Evolutionary conservation across 2,329 filamentous ascomycete species (phyloP), one percentile per base, ranked within the genome.

Genomic region (Fonsecaea erecta): DNA sequence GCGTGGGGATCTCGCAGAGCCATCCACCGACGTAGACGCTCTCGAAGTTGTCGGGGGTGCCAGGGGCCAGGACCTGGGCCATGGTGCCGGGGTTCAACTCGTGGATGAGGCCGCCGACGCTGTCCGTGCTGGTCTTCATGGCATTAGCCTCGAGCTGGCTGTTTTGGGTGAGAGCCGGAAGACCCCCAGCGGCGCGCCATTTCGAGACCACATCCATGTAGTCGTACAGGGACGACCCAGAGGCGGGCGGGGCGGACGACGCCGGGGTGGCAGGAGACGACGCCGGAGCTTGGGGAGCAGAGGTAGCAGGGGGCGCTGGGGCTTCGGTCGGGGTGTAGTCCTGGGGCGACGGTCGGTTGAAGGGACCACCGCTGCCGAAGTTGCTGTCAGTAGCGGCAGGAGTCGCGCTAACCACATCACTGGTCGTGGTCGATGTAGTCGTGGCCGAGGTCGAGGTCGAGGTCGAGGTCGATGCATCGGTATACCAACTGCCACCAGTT

Each of bases 221-320:
- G 60, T 55, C 66, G 21, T 48, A 54, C 28, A 24, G 40, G 8
- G 62, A 60, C 26, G 37, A 24, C 37, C 18, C 40, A 21, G 62
- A 34, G 59, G 32, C n/a, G 24, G n/a, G n/a, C n/a, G n/a, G n/a
- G n/a, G n/a, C n/a, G n/a, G n/a, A n/a, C n/a, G n/a, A n/a, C n/a
- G n/a, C n/a, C n/a, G n/a, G n/a, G n/a, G n/a, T n/a, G n/a, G n/a
- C n/a, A n/a, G n/a, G n/a, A n/a, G n/a, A 34, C 14, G 63, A 24
- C 54, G 79, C 76, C 18, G 28, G 51, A 16, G 28, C 21, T 8
- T 59, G 4, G 21, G 56, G 37, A 62, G 79, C 70, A 63, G 76
- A 74, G 56, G 85, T 82, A 30, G 88, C 3, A 30, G 28, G 83
- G 61, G 85, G 85, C 30, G 85, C 84, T 14, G 78, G 73, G 28